A percentile compares a stretch with the other conserved stretches of the same genome.
These are phyloP conservation scores for Psidium friedrichsthalianum DNA, from an alignment of 345 rosid species.

Conservation along the genomic window DNA sequence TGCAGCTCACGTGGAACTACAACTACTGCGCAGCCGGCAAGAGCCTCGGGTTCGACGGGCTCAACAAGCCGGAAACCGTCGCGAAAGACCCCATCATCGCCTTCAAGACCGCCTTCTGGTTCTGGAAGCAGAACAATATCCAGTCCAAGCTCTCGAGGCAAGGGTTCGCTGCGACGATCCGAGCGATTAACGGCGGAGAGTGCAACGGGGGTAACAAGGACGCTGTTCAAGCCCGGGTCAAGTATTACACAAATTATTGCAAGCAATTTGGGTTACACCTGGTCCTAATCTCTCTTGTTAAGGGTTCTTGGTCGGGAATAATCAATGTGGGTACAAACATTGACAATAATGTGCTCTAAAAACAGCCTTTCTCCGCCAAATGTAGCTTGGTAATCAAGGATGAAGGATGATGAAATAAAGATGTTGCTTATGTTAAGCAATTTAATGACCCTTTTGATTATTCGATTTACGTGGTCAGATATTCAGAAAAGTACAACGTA, in stretches of 20 bases:
- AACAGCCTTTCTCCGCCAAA: not conserved
- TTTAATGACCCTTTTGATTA: no score
- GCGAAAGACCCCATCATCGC: slow-evolving; percentile 20
- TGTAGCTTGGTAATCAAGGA: not conserved
- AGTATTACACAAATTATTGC: slow-evolving; percentile 29
- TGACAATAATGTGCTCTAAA: not conserved
- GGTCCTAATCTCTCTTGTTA: not conserved
- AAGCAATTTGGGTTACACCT: not conserved
- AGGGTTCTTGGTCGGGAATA: not conserved
- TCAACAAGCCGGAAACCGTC: slow-evolving; percentile 29
- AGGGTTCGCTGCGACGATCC: slow-evolving; percentile 41
- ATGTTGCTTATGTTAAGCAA: not conserved
- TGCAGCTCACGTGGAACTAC: slow-evolving; percentile 43
- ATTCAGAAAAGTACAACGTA: no score
- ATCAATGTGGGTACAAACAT: not conserved
- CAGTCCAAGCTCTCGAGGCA: slow-evolving; percentile 15
- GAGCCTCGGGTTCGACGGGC: slow-evolving; percentile 15
- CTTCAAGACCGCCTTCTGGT: slow-evolving; percentile 41
- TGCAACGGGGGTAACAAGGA: slow-evolving; percentile 13
- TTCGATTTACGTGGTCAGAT: no score
- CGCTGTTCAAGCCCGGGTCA: slow-evolving; percentile 20
- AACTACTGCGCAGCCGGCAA: slow-evolving; percentile 42
- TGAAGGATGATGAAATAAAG: not conserved
- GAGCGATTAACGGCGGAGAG: slow-evolving; percentile 35
- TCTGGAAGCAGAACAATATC: slow-evolving; percentile 38